Conservation (phyloP, 148 eudicot species). For the Cornus suecica region DNA sequence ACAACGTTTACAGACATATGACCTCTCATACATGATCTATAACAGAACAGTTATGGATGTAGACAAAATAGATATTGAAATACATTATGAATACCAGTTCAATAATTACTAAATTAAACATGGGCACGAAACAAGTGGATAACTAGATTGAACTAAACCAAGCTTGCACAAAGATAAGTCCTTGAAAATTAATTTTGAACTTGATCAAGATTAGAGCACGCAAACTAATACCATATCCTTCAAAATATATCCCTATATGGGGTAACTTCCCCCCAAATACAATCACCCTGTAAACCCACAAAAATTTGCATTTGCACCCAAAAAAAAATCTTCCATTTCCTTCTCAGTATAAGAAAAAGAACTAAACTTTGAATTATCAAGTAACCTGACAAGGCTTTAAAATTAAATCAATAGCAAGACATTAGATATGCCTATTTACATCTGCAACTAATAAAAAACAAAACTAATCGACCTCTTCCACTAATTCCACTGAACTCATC, state of each 20-base stretch:
- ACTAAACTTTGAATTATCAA: not conserved
- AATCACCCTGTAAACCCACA: not conserved
- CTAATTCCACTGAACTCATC: conserved; percentile 13
- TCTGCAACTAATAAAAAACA: conserved; percentile 19
- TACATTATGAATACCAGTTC: not conserved
- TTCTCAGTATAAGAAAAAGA: conserved; percentile 8
- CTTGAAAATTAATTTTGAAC: not conserved
- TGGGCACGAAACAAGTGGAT: not conserved
- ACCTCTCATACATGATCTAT: not conserved
- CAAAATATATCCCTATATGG: no score
- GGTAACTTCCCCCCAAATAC: not conserved
- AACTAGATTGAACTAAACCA: not conserved
- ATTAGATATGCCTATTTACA: conserved; percentile 18
- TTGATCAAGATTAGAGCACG: not conserved
- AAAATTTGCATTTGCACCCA: not conserved
- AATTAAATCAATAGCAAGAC: conserved; percentile 2
- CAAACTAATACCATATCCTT: not conserved
- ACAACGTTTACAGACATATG: not conserved
- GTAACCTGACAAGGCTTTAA: not conserved
- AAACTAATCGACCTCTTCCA: conserved; percentile 2
- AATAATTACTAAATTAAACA: not conserved
- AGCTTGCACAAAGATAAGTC: not conserved
- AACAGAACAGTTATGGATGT: not conserved
- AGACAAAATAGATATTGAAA: no score
- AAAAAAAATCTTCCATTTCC: not conserved